Evolutionary conservation across 1,284 basidiomycete genomes (phyloP).

Genomic region (Cryptococcus sp.): DNA sequence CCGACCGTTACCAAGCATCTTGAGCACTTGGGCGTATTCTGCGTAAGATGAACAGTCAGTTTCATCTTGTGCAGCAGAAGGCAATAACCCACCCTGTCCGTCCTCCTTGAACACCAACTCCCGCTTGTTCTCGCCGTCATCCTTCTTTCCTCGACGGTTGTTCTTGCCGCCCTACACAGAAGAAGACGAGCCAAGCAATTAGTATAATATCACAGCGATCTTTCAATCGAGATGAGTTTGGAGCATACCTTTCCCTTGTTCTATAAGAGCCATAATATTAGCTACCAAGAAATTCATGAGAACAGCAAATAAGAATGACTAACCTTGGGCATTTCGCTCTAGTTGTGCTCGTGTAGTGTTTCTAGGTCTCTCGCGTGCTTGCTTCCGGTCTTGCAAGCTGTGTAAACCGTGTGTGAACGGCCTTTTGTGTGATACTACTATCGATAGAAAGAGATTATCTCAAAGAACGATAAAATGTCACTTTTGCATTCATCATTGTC

Average conservation of each 20-base stretch:
- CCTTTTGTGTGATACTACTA: too few relatives aligned
- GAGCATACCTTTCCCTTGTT: slow-evolving; percentile 28
- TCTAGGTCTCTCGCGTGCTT: neutral
- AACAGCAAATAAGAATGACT: slow-evolving; percentile 4
- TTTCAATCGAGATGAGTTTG: neutral
- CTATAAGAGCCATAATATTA: slow-evolving; percentile 7
- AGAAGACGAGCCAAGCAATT: too few relatives aligned
- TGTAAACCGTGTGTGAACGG: too few relatives aligned
- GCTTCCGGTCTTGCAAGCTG: too few relatives aligned
- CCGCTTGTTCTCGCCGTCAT: slow-evolving; percentile 97
- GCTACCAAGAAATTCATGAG: neutral
- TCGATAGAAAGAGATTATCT: too few relatives aligned
- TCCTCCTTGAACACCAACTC: slow-evolving; percentile 99
- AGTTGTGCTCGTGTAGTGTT: neutral
- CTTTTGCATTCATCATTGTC: too few relatives aligned
- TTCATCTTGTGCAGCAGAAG: neutral
- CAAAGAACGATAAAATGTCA: too few relatives aligned
- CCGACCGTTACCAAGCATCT: slow-evolving; percentile 98
- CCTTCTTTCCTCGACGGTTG: slow-evolving; percentile 98
- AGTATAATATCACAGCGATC: neutral
- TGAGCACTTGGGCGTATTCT: slow-evolving; percentile 97
- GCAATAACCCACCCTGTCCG: slow-evolving; percentile 68
- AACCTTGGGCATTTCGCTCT: slow-evolving; percentile 48
- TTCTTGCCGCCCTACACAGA: slow-evolving; percentile 89
- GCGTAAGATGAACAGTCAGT: neutral